These are phyloP conservation scores for Agaricus bisporus DNA, from an alignment of 768 basidiomycete species.

Conservation along the genomic window DNA sequence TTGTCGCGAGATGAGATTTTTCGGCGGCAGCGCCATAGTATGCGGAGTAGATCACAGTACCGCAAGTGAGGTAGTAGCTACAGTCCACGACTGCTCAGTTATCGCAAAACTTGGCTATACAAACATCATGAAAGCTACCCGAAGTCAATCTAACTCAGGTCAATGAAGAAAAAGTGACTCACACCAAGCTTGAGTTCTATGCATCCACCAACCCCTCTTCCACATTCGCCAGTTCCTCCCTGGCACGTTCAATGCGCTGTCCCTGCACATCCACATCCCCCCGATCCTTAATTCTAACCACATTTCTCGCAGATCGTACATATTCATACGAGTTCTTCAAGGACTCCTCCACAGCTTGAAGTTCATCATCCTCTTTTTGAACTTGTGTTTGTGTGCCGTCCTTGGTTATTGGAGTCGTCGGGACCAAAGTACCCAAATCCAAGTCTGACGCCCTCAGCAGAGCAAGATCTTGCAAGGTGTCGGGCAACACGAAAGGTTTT, in stretches of 20 bases:
- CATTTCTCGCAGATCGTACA: slow-evolving; percentile 47
- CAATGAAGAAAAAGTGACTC: too few relatives aligned
- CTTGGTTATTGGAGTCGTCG: neutral
- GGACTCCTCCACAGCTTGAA: slow-evolving; percentile 23
- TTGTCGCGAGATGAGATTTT: too few relatives aligned
- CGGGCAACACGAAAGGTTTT: slow-evolving; percentile 50
- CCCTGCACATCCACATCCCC: slow-evolving; percentile 51
- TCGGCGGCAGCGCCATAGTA: too few relatives aligned
- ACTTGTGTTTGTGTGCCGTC: neutral
- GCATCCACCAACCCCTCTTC: slow-evolving; percentile 23
- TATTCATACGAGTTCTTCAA: slow-evolving; percentile 57
- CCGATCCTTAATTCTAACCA: slow-evolving; percentile 45
- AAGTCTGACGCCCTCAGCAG: slow-evolving; percentile 54
- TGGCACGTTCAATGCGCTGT: slow-evolving; percentile 47
- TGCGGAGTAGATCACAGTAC: too few relatives aligned
- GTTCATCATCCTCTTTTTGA: neutral
- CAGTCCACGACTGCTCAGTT: too few relatives aligned
- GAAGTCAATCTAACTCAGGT: too few relatives aligned
- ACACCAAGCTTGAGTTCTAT: too few relatives aligned
- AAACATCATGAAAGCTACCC: too few relatives aligned
- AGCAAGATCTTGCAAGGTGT: slow-evolving; percentile 68
- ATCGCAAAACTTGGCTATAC: too few relatives aligned
- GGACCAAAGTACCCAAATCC: slow-evolving; percentile 25
- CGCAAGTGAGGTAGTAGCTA: too few relatives aligned
- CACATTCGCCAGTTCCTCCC: slow-evolving; percentile 51